Evolutionary conservation across 768 basidiomycete species (phyloP), one percentile per base, ranked within the genome.

Genomic region (Tephrocybe sp.): DNA sequence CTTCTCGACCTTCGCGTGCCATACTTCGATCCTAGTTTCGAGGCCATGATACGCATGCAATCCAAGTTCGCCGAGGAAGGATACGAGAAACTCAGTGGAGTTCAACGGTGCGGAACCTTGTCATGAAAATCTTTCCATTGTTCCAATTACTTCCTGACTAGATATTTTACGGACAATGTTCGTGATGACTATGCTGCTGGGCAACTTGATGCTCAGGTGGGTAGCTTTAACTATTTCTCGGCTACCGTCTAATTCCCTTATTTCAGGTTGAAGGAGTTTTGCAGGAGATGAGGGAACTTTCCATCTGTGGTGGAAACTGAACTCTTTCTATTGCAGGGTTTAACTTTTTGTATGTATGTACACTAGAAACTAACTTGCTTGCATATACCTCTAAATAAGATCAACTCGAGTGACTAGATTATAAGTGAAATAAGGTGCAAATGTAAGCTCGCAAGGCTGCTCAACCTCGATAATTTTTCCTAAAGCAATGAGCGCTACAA

Each of bases 21-120:
- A 0, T 99, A 92, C 77, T 95, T 98, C 56, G 97, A 98, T 67
- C 97, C 97, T 4, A 94, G 90, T 59, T 98, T 98, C 65, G 97
- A 98, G 71, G 92, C 96, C 40, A 98, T 98, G 96, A 93, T 94
- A 57, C 82, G 97, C 26, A 91, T 97, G 84, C 97, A 99, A 64
- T 83, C 90, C 63, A 94, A 95, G 63, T 98, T 98, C 64, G 95
- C 96, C 0, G 92, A 98, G 67, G 96, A 99, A 60, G 95, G 96
- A 0, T 98, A 99, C 65, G 94, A 98, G 72, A 97, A 94, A 70
- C 81, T 98, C 45, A 88, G 93, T 44, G 86, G 92, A 39, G 95
- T 98, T 8, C 96, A 99, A 68, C 75, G 92, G 85, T 92, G 55
- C 16, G 71, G 60, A 4, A 23, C 4, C 49, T 56, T 38, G 30